Evolutionary conservation across 148 eudicot genomes (phyloP).

Genomic region (Oxyria digyna): DNA sequence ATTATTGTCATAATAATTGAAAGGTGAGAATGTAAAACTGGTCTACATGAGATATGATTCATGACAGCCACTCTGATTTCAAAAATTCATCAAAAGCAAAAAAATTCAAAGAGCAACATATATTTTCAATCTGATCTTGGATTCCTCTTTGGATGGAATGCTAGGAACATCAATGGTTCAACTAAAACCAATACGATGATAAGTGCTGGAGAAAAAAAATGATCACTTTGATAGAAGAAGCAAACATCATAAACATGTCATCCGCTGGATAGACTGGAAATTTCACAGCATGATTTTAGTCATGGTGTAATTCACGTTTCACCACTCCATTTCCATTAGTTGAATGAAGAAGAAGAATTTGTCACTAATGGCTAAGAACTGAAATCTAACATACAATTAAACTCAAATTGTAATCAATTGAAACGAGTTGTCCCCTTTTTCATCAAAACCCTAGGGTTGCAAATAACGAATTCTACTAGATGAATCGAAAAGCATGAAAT

Average conservation of each 20-base stretch:
- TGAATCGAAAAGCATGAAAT: background rate
- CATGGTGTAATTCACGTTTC: background rate
- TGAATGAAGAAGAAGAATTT: background rate
- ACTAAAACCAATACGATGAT: background rate
- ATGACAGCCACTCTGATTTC: background rate
- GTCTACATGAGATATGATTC: background rate
- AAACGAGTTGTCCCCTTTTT: background rate
- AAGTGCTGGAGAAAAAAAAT: background rate
- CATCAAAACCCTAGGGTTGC: slow-evolving; percentile 1
- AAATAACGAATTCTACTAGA: background rate
- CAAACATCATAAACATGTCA: background rate
- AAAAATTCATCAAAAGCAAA: background rate
- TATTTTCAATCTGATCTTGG: background rate
- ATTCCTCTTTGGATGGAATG: background rate
- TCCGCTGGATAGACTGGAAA: background rate
- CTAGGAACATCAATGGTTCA: background rate
- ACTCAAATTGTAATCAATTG: background rate
- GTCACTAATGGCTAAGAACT: background rate
- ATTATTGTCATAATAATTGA: background rate
- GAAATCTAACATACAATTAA: background rate
- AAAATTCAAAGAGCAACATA: background rate
- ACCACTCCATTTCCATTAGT: background rate
- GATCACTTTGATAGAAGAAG: background rate
- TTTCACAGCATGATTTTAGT: background rate
- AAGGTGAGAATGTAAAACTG: background rate